phyloP scores from a whole-genome alignment of 169 alveolate species.

The Cryptosporidium meleagridis region DNA sequence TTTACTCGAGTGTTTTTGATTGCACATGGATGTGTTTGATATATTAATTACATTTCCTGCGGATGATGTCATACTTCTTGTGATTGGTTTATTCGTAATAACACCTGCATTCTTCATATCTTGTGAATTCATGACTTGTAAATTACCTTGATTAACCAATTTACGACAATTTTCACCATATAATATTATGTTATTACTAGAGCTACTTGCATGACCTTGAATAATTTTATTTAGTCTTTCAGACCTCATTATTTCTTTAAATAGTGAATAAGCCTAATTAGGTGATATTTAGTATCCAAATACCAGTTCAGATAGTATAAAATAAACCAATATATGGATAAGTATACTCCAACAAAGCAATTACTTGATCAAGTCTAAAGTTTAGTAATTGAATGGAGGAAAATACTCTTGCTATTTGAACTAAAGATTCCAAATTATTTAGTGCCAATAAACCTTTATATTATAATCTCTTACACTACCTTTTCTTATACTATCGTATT shows the following conservation, averaged over 20 bases:
- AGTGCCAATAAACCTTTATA: slow-evolving; percentile 15
- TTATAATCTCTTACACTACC: slow-evolving; percentile 62
- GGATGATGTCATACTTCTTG: slow-evolving; percentile 63
- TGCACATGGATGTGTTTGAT: background rate
- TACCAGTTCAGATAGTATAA: background rate
- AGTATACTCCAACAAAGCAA: background rate
- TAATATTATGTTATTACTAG: slow-evolving; percentile 3
- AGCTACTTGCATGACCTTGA: slow-evolving; percentile 11
- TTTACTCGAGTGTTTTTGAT: slow-evolving; percentile 29
- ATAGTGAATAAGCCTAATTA: background rate
- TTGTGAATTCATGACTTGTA: slow-evolving; percentile 13
- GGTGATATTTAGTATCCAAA: background rate
- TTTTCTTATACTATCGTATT: slow-evolving; percentile 44
- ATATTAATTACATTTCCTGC: slow-evolving; percentile 6
- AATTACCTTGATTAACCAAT: slow-evolving; percentile 47
- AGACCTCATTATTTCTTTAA: slow-evolving; percentile 44
- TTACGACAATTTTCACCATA: slow-evolving; percentile 67
- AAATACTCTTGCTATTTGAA: background rate
- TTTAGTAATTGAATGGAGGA: background rate
- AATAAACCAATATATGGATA: background rate
- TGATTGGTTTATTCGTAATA: slow-evolving; percentile 45
- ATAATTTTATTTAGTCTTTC: slow-evolving; percentile 49
- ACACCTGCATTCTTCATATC: slow-evolving; percentile 72
- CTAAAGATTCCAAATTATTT: slow-evolving; percentile 10
- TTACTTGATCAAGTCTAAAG: background rate